Percentiles rank a stretch among this genome's conserved stretches.
These are phyloP conservation scores for Aspergillus avenaceus DNA, from an alignment of 495 filamentous ascomycete genomes.

Conservation along the genomic window DNA sequence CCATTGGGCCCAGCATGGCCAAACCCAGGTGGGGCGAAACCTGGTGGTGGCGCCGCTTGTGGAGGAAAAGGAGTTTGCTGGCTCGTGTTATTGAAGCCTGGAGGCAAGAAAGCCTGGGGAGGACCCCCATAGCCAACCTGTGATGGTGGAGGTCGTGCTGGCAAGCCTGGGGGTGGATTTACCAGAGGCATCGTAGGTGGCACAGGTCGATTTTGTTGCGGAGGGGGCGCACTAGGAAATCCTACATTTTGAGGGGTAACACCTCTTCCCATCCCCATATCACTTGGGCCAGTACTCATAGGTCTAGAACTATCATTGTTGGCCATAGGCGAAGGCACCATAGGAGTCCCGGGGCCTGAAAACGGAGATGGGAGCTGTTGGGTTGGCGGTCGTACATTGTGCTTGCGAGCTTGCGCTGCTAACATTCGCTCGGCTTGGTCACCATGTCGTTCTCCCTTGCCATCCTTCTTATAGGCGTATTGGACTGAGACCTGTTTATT, in stretches of 20 bases:
- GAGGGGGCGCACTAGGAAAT: constrained; percentile 37
- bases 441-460: constrained; percentile 93
- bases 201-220: constrained; percentile 35
- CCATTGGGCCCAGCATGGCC: constrained; percentile 29
- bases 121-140: constrained; percentile 76
- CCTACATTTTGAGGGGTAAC: constrained; percentile 28
- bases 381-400: constrained; percentile 76
- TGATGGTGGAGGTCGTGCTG: constrained; percentile 73
- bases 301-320: constrained; percentile 45
- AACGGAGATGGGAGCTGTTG: constrained; percentile 53
- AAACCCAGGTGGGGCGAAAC: constrained; percentile 54
- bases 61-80: constrained; percentile 36
- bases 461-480: constrained; percentile 99
- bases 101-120: constrained; percentile 56
- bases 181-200: constrained; percentile 44
- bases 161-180: constrained; percentile 72
- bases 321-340: constrained; percentile 51
- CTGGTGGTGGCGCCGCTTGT: constrained; percentile 49
- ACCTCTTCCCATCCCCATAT: constrained; percentile 32
- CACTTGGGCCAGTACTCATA: constrained; percentile 32
- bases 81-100: constrained; percentile 47
- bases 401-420: constrained; percentile 86
- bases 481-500: constrained; percentile 95
- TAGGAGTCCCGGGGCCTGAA: constrained; percentile 36
- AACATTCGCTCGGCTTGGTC: constrained; percentile 92